Conservation (phyloP, 2,329 filamentous ascomycete species). For the Xylariaceae sp. region DNA sequence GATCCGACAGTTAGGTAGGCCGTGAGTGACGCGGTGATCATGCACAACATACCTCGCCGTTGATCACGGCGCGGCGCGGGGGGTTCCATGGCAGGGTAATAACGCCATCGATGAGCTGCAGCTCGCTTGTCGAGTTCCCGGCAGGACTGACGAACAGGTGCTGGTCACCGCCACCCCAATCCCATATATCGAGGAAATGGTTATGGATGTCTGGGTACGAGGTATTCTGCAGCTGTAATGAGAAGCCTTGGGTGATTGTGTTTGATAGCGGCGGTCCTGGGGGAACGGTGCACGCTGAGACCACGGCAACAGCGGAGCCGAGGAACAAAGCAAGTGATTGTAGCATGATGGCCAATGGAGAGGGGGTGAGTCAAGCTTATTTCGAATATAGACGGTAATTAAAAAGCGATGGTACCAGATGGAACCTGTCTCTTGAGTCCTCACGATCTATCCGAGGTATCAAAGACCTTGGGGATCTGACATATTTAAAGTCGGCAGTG, state of each 20-base stretch:
- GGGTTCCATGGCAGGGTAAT: slow-evolving; percentile 31
- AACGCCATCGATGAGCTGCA: slow-evolving; percentile 36
- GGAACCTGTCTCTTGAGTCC: neutral
- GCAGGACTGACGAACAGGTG: slow-evolving; percentile 36
- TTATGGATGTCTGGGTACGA: slow-evolving; percentile 34
- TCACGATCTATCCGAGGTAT: neutral
- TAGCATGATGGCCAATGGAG: slow-evolving; percentile 5
- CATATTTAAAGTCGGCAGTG: slow-evolving; percentile 14
- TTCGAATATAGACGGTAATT: neutral
- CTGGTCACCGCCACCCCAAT: slow-evolving; percentile 36
- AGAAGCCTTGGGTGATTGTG: slow-evolving; percentile 32
- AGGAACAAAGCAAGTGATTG: slow-evolving; percentile 10
- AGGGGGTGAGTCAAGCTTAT: neutral
- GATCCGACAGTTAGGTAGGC: neutral
- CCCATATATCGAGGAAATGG: slow-evolving; percentile 35
- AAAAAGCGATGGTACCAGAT: neutral
- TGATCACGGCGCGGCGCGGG: slow-evolving; percentile 36
- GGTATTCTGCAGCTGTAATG: slow-evolving; percentile 35
- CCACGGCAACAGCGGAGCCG: slow-evolving; percentile 14
- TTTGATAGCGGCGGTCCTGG: slow-evolving; percentile 26
- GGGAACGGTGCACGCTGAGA: slow-evolving; percentile 31
- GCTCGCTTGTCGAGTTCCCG: slow-evolving; percentile 33
- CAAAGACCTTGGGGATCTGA: neutral
- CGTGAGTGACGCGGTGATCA: neutral
- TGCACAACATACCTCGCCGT: slow-evolving; percentile 37